phyloP scores from a whole-genome alignment of 2,329 filamentous ascomycete genomes.

The Colletotrichum lupini region DNA sequence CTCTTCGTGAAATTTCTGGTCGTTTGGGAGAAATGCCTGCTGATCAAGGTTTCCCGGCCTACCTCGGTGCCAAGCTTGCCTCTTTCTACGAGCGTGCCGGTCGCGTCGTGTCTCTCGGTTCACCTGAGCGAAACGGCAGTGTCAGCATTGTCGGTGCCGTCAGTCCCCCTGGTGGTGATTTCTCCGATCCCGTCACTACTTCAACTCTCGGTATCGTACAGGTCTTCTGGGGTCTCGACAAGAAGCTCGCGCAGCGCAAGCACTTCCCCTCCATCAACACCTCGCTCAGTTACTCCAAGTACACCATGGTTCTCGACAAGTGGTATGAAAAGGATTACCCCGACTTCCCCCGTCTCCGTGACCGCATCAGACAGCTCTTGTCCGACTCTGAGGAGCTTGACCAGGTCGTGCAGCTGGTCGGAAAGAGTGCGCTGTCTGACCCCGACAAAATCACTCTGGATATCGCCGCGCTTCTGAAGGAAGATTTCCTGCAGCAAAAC shows the following conservation, averaged over 20 bases:
- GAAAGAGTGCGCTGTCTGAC: constrained; percentile 95
- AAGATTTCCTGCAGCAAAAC: constrained; percentile 99
- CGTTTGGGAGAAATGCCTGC: constrained; percentile 99
- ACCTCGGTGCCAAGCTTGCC: constrained; percentile 94
- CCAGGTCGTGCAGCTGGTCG: constrained; percentile 97
- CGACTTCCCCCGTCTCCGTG: constrained; percentile 91
- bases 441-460: constrained; percentile 98
- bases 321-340: constrained; percentile 95
- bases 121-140: constrained; percentile 88
- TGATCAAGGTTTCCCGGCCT: constrained; percentile 99
- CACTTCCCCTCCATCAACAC: constrained; percentile 99
- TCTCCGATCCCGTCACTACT: constrained; percentile 96
- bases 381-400: constrained; percentile 97
- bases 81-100: constrained; percentile 99
- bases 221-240: constrained; percentile 99
- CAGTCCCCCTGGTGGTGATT: constrained; percentile 97
- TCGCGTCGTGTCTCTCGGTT: constrained; percentile 85
- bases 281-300: constrained; percentile 94
- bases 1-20: constrained; percentile 97
- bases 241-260: constrained; percentile 98
- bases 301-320: constrained; percentile 87
- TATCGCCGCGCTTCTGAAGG: constrained; percentile 91
- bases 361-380: constrained; percentile 93
- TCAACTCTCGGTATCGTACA: constrained; percentile 97
- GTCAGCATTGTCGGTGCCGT: constrained; percentile 98